phyloP scores from a whole-genome alignment of 345 rosid genomes.

The Capsella bursapastoris region DNA sequence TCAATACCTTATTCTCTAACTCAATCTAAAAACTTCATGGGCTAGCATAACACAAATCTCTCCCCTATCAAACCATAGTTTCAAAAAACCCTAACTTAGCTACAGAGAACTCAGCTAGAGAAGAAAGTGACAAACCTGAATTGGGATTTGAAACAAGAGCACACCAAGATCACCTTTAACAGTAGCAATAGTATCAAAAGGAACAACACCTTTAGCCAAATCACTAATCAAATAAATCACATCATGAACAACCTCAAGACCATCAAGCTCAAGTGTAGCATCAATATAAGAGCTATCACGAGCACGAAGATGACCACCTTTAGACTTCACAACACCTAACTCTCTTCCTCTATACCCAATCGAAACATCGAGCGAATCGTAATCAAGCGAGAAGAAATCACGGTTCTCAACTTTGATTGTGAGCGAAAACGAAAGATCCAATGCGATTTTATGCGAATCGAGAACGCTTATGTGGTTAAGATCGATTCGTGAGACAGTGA shows the following conservation, averaged over 20 bases:
- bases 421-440: slow-evolving; percentile 74
- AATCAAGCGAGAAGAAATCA: slow-evolving; percentile 70
- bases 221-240: slow-evolving; percentile 77
- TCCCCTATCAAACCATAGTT: background rate
- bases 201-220: slow-evolving; percentile 67
- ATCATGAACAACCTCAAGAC: slow-evolving; percentile 69
- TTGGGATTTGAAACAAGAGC: slow-evolving; percentile 63
- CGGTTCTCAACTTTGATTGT: slow-evolving; percentile 63
- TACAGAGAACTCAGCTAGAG: background rate
- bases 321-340: slow-evolving; percentile 66
- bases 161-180: slow-evolving; percentile 68
- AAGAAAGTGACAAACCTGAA: slow-evolving; percentile 46
- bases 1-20: background rate
- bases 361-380: slow-evolving; percentile 62
- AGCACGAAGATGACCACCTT: slow-evolving; percentile 64
- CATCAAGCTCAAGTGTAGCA: slow-evolving; percentile 80
- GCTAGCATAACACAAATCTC: background rate
- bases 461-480: slow-evolving; percentile 64
- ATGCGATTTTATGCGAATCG: slow-evolving; percentile 51
- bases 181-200: slow-evolving; percentile 63
- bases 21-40: background rate
- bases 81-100: background rate
- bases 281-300: slow-evolving; percentile 67
- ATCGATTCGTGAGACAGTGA: slow-evolving; percentile 57
- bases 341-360: slow-evolving; percentile 82